phyloP scores from a whole-genome alignment of 2,329 filamentous ascomycete species.

The Trichoderma cornu-damae region DNA sequence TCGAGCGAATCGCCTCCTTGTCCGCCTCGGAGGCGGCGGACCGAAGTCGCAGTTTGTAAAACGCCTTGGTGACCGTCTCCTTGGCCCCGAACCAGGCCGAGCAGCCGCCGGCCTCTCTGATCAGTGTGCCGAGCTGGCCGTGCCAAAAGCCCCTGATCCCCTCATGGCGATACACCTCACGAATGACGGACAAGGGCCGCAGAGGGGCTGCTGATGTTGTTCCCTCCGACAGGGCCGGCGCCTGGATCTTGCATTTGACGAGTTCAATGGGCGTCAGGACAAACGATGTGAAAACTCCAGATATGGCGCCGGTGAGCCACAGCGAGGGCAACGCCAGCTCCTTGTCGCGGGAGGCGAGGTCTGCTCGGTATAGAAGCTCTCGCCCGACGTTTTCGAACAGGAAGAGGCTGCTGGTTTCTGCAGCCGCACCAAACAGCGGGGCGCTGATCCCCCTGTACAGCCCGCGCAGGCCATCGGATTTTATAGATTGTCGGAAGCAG shows the following conservation, averaged over 20 bases:
- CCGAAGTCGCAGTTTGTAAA: conserved; percentile 54
- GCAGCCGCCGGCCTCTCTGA: conserved; percentile 87
- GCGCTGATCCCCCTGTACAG: conserved; percentile 92
- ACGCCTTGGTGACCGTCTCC: conserved; percentile 69
- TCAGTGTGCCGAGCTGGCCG: conserved; percentile 86
- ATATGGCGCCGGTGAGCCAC: conserved; percentile 74
- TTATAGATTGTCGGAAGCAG: conserved; percentile 84
- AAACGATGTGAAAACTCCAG: conserved; percentile 83
- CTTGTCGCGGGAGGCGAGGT: conserved; percentile 46
- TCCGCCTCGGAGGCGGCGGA: conserved; percentile 37
- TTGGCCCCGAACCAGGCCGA: conserved; percentile 95
- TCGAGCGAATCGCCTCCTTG: conserved; percentile 39
- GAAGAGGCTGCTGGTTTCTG: conserved; percentile 89
- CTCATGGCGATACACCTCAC: conserved; percentile 74
- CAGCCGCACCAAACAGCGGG: conserved; percentile 81
- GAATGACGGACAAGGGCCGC: conserved; percentile 65
- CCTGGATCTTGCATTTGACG: conserved; percentile 98
- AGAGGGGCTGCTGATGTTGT: conserved; percentile 43
- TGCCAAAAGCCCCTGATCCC: conserved; percentile 89
- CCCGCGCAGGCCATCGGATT: conserved; percentile 69
- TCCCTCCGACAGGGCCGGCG: conserved; percentile 48
- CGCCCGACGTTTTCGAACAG: conserved; percentile 79
- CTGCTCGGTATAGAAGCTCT: conserved; percentile 54
- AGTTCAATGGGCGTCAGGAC: conserved; percentile 93
- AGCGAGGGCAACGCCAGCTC: conserved; percentile 70